These are phyloP conservation scores for Pistacia integerrima DNA, from an alignment of 345 rosid species.

Conservation along the genomic window DNA sequence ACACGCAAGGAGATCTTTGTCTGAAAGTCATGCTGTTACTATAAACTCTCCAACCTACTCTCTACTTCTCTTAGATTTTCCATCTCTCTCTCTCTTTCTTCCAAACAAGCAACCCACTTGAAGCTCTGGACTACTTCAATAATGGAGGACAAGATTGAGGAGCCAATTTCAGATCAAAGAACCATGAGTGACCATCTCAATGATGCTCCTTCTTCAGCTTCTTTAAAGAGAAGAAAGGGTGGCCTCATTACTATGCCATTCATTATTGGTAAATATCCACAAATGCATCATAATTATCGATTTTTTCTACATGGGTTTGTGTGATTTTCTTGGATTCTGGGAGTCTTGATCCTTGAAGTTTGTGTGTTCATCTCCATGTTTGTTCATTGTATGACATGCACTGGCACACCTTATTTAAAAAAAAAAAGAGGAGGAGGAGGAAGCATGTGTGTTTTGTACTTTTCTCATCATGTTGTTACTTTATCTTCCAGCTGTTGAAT, in stretches of 20 bases:
- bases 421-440: too few relatives aligned
- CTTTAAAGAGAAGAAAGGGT: conserved; percentile 41
- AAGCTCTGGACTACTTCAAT: too few relatives aligned
- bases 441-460: background rate
- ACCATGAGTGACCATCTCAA: conserved; percentile 26
- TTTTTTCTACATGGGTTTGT: background rate
- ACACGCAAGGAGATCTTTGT: conserved; percentile 24
- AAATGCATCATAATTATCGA: background rate
- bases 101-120: too few relatives aligned
- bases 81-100: conserved; percentile 6
- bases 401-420: background rate
- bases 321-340: background rate
- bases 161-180: conserved; percentile 27
- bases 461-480: background rate
- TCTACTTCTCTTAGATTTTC: conserved; percentile 16
- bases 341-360: background rate
- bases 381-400: background rate
- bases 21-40: conserved; percentile 24
- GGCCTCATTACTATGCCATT: conserved; percentile 78
- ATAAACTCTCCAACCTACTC: conserved; percentile 26
- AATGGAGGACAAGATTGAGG: conserved; percentile 25
- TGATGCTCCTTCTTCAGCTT: background rate
- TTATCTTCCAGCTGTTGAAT: background rate
- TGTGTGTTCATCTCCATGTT: background rate
- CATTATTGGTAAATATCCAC: conserved; percentile 51